Percentiles rank a stretch among this genome's conserved stretches.
Conservation (phyloP, 306 rosid genomes). For the Cicer yamashitae region DNA sequence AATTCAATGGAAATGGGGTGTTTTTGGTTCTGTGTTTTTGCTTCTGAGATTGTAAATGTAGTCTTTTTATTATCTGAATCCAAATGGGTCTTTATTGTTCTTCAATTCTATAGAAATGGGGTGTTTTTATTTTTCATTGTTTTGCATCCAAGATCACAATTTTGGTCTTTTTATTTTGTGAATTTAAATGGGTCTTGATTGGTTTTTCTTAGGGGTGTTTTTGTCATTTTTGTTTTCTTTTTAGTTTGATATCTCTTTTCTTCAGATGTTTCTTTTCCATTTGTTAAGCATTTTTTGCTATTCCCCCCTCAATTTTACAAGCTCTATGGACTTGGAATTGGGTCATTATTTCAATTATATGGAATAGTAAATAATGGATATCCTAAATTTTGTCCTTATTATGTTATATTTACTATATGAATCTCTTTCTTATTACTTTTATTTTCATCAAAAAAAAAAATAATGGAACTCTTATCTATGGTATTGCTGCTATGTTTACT, state of each 20-base stretch:
- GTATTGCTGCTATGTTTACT: background rate
- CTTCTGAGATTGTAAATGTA: background rate
- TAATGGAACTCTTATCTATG: background rate
- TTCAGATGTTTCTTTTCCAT: background rate
- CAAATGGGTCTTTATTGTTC: background rate
- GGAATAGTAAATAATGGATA: background rate
- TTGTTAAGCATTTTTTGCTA: background rate
- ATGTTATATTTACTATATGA: background rate
- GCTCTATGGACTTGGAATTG: background rate
- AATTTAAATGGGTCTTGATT: constrained; percentile 3
- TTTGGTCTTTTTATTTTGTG: background rate
- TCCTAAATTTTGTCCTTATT: background rate
- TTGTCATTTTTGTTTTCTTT: background rate
- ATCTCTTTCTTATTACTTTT: constrained; percentile 12
- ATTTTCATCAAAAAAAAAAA: background rate
- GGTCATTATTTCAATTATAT: background rate
- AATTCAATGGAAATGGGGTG: background rate
- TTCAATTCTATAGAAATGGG: background rate
- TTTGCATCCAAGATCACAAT: background rate
- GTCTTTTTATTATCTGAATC: background rate
- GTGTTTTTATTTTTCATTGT: background rate
- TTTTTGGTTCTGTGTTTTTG: background rate
- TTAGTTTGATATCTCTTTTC: background rate
- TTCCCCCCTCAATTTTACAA: background rate
- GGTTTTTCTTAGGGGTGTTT: constrained; percentile 7